Evolutionary conservation across 2,329 filamentous ascomycete genomes (phyloP).

Genomic region (Metarhizium rileyi): DNA sequence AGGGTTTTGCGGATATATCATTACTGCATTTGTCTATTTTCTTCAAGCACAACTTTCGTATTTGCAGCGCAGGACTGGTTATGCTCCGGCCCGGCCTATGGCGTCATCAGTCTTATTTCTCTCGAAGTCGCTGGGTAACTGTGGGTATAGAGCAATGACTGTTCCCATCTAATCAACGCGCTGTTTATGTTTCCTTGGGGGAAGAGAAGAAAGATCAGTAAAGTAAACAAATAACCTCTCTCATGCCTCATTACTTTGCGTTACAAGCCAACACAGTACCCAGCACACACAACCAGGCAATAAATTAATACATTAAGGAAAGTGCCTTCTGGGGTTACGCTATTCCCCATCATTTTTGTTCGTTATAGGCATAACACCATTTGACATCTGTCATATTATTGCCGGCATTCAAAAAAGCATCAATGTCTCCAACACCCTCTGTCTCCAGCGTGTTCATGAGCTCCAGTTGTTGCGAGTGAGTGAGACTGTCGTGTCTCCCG

Average conservation of each 20-base stretch:
- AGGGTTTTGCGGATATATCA: neutral
- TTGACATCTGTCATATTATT: constrained; percentile 18
- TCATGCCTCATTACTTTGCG: too few species aligned
- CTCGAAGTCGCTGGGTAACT: neutral
- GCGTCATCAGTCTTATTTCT: neutral
- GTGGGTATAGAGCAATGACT: neutral
- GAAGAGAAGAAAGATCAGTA: too few species aligned
- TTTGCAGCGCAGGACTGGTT: neutral
- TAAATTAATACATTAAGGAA: neutral
- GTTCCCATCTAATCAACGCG: neutral
- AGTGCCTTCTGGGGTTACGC: neutral
- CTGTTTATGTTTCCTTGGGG: neutral
- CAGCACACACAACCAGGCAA: neutral
- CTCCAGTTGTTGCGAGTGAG: constrained; percentile 72
- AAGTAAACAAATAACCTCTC: too few species aligned
- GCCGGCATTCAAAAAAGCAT: constrained; percentile 43
- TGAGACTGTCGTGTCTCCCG: constrained; percentile 58
- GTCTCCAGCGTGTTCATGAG: constrained; percentile 72
- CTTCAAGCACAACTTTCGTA: neutral
- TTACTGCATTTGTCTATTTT: neutral
- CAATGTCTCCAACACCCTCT: constrained; percentile 53
- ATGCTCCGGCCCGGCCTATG: too few species aligned
- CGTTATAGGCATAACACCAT: constrained; percentile 19
- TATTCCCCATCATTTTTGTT: neutral
- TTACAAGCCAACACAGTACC: neutral